These are phyloP conservation scores for Vitis riparia DNA, from an alignment of 164 flowering plant genomes.

Conservation along the genomic window DNA sequence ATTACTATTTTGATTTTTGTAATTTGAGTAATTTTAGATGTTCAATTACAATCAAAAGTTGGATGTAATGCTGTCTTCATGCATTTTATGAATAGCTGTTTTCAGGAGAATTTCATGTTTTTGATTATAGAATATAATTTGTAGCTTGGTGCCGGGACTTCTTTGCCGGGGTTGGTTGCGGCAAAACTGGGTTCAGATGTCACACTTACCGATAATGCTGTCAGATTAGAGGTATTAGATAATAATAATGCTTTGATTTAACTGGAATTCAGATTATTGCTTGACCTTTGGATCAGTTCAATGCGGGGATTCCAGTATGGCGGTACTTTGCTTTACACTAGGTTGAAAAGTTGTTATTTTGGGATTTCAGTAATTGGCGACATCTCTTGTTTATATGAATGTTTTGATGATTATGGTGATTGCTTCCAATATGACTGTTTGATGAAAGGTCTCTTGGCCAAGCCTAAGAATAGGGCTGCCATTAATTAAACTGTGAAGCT, in stretches of 20 bases:
- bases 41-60: too few relatives aligned
- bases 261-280: neutral
- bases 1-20: neutral
- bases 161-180: conserved; percentile 90
- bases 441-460: too few relatives aligned
- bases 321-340: too few relatives aligned
- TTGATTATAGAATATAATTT: neutral
- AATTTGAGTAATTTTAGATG: neutral
- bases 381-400: too few relatives aligned
- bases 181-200: conserved; percentile 83
- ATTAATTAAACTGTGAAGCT: neutral
- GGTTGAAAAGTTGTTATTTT: too few relatives aligned
- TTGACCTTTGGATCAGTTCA: neutral
- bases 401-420: too few relatives aligned
- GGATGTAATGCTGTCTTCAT: too few relatives aligned
- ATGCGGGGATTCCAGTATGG: too few relatives aligned
- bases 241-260: neutral
- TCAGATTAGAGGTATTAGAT: conserved; percentile 57
- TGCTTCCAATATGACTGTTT: too few relatives aligned
- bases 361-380: too few relatives aligned
- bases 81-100: neutral
- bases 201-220: conserved; percentile 66
- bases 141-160: conserved; percentile 96
- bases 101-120: neutral
- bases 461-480: neutral